Conservation (phyloP, 2,329 filamentous ascomycete genomes). For the Sclerotinia borealis region DNA sequence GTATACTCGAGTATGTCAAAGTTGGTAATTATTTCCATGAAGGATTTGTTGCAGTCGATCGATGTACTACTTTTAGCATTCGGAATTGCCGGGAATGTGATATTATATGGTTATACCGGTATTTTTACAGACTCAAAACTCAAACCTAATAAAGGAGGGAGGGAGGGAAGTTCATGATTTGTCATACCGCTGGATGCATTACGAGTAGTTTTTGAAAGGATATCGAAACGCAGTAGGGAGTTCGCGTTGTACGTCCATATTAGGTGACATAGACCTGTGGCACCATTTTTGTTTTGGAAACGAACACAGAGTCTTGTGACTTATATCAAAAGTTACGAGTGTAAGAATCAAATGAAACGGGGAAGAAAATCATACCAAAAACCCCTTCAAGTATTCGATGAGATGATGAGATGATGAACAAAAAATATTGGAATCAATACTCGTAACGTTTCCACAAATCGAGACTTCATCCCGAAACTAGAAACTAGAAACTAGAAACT, state of each 20-base stretch:
- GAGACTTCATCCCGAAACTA: not conserved
- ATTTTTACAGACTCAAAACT: not conserved
- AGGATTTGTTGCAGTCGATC: not conserved
- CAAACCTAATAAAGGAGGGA: not conserved
- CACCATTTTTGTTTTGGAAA: no score
- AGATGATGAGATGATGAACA: no score
- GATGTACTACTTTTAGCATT: not conserved
- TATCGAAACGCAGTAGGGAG: not conserved
- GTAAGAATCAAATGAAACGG: not conserved
- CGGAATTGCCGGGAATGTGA: not conserved
- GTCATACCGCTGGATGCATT: not conserved
- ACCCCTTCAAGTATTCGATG: not conserved
- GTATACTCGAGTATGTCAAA: no score
- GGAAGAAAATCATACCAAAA: not conserved
- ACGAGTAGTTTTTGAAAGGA: not conserved
- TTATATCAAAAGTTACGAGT: not conserved
- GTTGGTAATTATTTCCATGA: not conserved
- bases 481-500: no score
- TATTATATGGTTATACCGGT: not conserved
- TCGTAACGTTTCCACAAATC: not conserved
- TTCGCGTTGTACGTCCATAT: no score
- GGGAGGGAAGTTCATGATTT: not conserved
- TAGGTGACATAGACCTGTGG: no score
- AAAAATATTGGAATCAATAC: not conserved
- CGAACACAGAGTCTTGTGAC: not conserved